Base-by-base conservation (phyloP, 2,329 filamentous ascomycete genomes). In the Amylocarpus encephaloides region DNA sequence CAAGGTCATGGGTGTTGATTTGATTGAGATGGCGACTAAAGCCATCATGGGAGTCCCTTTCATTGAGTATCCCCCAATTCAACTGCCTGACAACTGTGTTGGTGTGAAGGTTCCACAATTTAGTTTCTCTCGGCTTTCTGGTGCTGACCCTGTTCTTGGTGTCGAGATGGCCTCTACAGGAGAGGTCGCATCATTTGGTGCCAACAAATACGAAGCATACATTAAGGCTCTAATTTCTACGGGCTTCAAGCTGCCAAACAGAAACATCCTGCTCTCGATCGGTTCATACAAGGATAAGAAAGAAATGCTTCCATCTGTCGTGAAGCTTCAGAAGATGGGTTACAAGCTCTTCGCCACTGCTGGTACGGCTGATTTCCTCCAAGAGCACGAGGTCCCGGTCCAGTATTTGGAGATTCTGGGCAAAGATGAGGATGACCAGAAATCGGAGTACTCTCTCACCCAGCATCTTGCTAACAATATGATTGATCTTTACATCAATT, bases 91-190 rank as follows among this genome's bases (percentile, higher is more conserved):
- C 11, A 81, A 93, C 67, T 92, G 89, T 59, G 92, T 98, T 45
- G 93, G 88, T 72, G 88, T 96, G 67, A 98, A 98, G 76, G 93
- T 97, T 32, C 93, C 93, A 1, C 93, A 98, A 69, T 98, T 98
- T 78, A 96, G 90, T 59, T 98, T 98, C 82, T 96, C 93, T 22
- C 86, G 93, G 66, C 80, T 98, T 13, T 95, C 92, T 33, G 93
- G 93, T 41, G 93, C 93, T 5, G 93, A 98, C 67, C 93, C 93
- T 13, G 91, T 98, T 40, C 79, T 96, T 53, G 93, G 93, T 72
- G 93, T 98, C 6, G 93, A 98, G 73, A 98, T 98, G 93, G 93
- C 93, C 15, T 97, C 93, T 4, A 98, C 93, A 53, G 93, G 93
- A 69, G 93, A 98, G 71, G 93, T 98, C 61, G 93, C 93, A 60